phyloP scores from a whole-genome alignment of 2,329 filamentous ascomycete genomes.

The Rhynchosporium secalis region DNA sequence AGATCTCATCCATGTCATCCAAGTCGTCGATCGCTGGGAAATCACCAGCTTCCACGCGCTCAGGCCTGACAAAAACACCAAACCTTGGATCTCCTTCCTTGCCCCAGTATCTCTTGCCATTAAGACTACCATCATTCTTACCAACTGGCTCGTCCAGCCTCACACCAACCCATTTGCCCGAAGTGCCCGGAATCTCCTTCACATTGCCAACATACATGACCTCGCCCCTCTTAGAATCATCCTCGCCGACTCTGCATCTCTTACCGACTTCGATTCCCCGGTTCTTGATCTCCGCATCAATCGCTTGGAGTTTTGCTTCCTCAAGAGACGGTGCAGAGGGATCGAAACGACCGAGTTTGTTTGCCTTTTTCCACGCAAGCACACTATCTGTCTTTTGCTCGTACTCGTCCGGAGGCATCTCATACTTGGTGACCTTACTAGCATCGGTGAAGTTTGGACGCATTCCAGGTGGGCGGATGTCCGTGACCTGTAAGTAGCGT shows the following conservation, averaged over 20 bases:
- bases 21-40: conserved; percentile 70
- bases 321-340: conserved; percentile 75
- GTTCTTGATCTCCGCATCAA: conserved; percentile 67
- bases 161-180: conserved; percentile 71
- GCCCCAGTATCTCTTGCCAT: conserved; percentile 66
- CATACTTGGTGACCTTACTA: conserved; percentile 82
- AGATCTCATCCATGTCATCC: conserved; percentile 77
- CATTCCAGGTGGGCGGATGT: conserved; percentile 73
- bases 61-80: conserved; percentile 77
- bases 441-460: conserved; percentile 81
- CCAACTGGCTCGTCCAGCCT: conserved; percentile 77
- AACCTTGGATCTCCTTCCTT: conserved; percentile 59
- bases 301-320: conserved; percentile 68
- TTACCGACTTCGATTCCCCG: conserved; percentile 65
- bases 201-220: conserved; percentile 72
- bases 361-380: conserved; percentile 90
- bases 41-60: conserved; percentile 75
- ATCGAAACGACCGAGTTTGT: conserved; percentile 95
- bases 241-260: conserved; percentile 64
- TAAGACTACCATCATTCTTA: conserved; percentile 78
- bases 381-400: conserved; percentile 85
- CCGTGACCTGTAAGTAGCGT: conserved; percentile 60
- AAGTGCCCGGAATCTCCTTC: conserved; percentile 67
- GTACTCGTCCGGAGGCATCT: conserved; percentile 83
- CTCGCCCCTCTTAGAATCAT: conserved; percentile 68